Evolutionary conservation across 2,329 filamentous ascomycete species (phyloP).

Genomic region (Xylaria sp.): DNA sequence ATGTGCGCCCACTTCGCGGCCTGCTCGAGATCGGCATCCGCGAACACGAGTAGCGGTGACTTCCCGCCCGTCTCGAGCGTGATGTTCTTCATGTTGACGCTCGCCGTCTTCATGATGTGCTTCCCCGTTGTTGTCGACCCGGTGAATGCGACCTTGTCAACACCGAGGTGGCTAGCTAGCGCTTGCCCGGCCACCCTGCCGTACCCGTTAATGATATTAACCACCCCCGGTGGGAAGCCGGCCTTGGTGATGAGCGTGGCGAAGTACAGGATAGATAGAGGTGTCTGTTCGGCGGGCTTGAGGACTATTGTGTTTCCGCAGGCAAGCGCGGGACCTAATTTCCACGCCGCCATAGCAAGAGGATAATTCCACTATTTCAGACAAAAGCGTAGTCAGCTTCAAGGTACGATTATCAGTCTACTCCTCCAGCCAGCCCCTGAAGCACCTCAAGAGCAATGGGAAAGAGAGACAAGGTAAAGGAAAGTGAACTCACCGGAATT

Average conservation of each 20-base stretch:
- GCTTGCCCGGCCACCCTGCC: slow-evolving; percentile 75
- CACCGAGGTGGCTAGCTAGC: slow-evolving; percentile 72
- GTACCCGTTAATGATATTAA: slow-evolving; percentile 80
- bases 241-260: slow-evolving; percentile 76
- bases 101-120: slow-evolving; percentile 80
- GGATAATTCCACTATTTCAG: slow-evolving; percentile 49
- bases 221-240: slow-evolving; percentile 80
- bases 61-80: slow-evolving; percentile 76
- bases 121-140: slow-evolving; percentile 78
- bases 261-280: slow-evolving; percentile 72
- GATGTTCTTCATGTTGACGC: slow-evolving; percentile 73
- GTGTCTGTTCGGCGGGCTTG: slow-evolving; percentile 75
- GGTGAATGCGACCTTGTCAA: slow-evolving; percentile 84
- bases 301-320: slow-evolving; percentile 72
- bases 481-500: slow-evolving; percentile 79
- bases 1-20: slow-evolving; percentile 69
- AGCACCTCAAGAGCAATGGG: neutral
- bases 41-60: slow-evolving; percentile 71
- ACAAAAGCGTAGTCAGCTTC: slow-evolving; percentile 10
- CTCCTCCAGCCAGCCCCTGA: neutral
- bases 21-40: slow-evolving; percentile 73
- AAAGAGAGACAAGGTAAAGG: neutral
- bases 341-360: slow-evolving; percentile 77
- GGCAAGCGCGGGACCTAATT: slow-evolving; percentile 77
- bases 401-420: neutral